phyloP scores from a whole-genome alignment of 1,284 basidiomycete genomes.

The Ceratobasidium sp. region DNA sequence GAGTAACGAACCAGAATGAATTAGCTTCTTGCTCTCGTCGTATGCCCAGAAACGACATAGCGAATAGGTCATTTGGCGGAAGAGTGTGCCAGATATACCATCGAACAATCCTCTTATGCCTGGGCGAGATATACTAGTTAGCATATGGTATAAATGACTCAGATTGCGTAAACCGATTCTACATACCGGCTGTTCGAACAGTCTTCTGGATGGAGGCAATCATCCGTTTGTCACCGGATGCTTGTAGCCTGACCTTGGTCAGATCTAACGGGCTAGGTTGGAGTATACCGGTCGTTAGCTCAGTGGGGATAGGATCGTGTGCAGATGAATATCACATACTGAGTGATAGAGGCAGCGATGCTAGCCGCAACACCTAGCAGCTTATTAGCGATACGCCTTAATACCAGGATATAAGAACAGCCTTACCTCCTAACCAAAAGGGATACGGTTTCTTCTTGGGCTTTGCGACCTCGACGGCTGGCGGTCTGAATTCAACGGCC shows the following conservation, averaged over 20 bases:
- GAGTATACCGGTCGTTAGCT: not conserved
- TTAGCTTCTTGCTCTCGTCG: slow-evolving; percentile 86
- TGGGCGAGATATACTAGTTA: slow-evolving; percentile 61
- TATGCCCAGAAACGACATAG: slow-evolving; percentile 94
- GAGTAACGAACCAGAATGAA: slow-evolving; percentile 69
- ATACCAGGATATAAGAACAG: slow-evolving; percentile 17
- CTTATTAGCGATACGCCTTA: slow-evolving; percentile 3
- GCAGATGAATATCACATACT: slow-evolving; percentile 62
- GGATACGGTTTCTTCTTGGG: slow-evolving; percentile 78
- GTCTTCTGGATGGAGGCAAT: slow-evolving; percentile 83
- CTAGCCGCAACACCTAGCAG: slow-evolving; percentile 77
- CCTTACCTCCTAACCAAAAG: slow-evolving; percentile 82
- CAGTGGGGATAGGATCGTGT: not conserved
- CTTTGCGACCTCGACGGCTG: slow-evolving; percentile 22
- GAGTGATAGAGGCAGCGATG: slow-evolving; percentile 83
- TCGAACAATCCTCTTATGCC: slow-evolving; percentile 84
- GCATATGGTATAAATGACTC: not conserved
- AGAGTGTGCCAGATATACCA: slow-evolving; percentile 88
- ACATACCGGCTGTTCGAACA: slow-evolving; percentile 55
- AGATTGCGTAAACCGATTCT: not conserved
- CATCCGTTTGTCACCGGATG: slow-evolving; percentile 89
- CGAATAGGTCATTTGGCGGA: slow-evolving; percentile 94
- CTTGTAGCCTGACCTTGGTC: slow-evolving; percentile 89
- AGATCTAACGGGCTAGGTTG: slow-evolving; percentile 77
- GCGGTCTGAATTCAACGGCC: not conserved